Percentiles rank a stretch among this genome's conserved stretches.
Conservation (phyloP, 352 stramenopile species). For the Globisporangium takayamanum region DNA sequence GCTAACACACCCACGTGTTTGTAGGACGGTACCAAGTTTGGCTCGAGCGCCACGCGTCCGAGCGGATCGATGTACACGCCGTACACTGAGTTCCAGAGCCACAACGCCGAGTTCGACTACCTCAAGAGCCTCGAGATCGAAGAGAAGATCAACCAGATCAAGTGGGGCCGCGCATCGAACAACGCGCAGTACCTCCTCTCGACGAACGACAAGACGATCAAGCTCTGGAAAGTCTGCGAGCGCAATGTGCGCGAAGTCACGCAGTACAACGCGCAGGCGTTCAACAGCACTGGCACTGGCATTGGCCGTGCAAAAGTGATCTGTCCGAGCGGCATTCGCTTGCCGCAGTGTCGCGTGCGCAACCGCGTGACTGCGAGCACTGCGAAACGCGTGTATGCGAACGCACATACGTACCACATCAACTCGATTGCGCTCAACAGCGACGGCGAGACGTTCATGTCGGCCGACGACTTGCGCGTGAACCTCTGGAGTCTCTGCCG, state of each 20-base stretch:
- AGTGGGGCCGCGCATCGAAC: conserved; percentile 88
- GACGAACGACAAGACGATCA: conserved; percentile 98
- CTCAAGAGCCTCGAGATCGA: conserved; percentile 97
- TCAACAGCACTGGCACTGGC: conserved; percentile 14
- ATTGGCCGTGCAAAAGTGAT: conserved; percentile 14
- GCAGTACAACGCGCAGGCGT: conserved; percentile 53
- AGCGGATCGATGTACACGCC: conserved; percentile 36
- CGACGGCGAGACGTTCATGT: conserved; percentile 95
- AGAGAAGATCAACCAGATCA: conserved; percentile 97
- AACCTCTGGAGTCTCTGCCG: conserved; percentile 94
- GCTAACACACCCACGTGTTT: neutral
- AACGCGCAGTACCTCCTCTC: conserved; percentile 91
- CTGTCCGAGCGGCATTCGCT: conserved; percentile 29
- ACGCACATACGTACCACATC: conserved; percentile 97
- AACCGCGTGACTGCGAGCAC: conserved; percentile 66
- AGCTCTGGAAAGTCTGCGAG: conserved; percentile 93
- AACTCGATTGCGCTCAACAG: conserved; percentile 93
- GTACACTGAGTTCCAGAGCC: conserved; percentile 94
- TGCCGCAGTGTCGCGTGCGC: conserved; percentile 48
- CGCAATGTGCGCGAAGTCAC: conserved; percentile 70
- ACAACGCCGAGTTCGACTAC: conserved; percentile 97
- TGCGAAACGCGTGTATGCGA: conserved; percentile 84
- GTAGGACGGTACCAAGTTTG: conserved; percentile 26
- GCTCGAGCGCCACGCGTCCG: conserved; percentile 6
- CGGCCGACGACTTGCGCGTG: conserved; percentile 93